Evolutionary conservation across 2,329 filamentous ascomycete genomes (phyloP).

Genomic region (Pseudopithomyces chartarum): DNA sequence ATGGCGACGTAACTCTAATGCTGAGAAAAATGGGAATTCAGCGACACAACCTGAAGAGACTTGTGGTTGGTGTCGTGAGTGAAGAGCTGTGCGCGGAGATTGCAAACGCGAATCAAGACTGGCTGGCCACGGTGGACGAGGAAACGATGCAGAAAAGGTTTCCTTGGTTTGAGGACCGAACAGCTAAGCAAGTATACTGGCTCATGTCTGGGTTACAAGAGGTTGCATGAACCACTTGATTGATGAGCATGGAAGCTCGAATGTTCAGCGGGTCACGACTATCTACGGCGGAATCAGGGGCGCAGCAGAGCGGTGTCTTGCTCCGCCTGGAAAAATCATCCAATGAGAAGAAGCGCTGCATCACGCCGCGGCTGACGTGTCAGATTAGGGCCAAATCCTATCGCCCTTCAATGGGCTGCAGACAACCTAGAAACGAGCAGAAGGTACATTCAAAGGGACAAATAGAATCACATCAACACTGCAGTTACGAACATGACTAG

Average conservation of each 20-base stretch:
- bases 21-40: conserved; percentile 8
- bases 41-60: not conserved
- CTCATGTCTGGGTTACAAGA: not conserved
- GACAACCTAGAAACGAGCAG: too few relatives aligned
- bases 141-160: conserved; percentile 4
- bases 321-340: not conserved
- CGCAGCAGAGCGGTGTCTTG: not conserved
- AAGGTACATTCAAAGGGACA: too few relatives aligned
- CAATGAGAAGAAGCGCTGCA: not conserved
- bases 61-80: not conserved
- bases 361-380: not conserved
- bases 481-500: too few relatives aligned
- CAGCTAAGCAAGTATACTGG: conserved; percentile 2
- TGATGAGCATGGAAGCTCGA: not conserved
- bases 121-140: conserved; percentile 3
- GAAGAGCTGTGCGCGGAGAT: conserved; percentile 4
- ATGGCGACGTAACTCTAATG: conserved; percentile 2
- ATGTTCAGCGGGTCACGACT: not conserved
- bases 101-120: conserved; percentile 1
- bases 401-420: not conserved
- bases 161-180: conserved; percentile 4
- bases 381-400: not conserved
- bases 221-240: not conserved
- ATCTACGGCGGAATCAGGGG: not conserved
- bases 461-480: too few relatives aligned